A percentile compares a stretch with the other conserved stretches of the same genome.
These are phyloP conservation scores for Endotrypanum monterogeii DNA, from an alignment of 208 protist species.

Conservation along the genomic window DNA sequence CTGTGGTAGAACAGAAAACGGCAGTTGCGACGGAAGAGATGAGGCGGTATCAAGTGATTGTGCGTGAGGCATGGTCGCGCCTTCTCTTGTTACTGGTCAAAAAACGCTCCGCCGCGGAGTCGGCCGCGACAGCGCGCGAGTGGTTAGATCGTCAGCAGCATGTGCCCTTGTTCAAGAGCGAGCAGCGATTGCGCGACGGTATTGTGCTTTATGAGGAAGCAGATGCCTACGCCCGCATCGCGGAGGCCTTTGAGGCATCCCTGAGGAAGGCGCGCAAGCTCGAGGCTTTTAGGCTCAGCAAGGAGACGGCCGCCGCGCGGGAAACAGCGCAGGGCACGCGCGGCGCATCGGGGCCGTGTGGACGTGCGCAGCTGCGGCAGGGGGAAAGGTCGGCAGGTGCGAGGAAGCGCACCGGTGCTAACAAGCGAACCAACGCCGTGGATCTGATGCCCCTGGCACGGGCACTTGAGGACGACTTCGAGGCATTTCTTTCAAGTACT, in stretches of 20 bases:
- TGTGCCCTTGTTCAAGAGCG: slow-evolving; percentile 6
- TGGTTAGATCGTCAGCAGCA: slow-evolving; percentile 24
- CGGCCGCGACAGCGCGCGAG: slow-evolving; percentile 6
- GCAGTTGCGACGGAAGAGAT: background rate
- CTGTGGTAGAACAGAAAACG: slow-evolving; percentile 8
- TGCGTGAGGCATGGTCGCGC: slow-evolving; percentile 13
- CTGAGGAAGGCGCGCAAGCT: background rate
- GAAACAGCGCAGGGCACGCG: background rate
- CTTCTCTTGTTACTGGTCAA: slow-evolving; percentile 12
- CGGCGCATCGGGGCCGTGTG: background rate
- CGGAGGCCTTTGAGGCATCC: slow-evolving; percentile 2
- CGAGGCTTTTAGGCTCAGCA: background rate
- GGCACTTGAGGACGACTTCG: slow-evolving; percentile 22
- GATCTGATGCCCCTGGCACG: slow-evolving; percentile 12
- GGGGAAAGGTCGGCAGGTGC: background rate
- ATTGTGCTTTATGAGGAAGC: slow-evolving; percentile 13
- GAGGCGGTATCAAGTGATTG: background rate
- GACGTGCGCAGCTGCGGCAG: slow-evolving; percentile 2
- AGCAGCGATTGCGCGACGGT: slow-evolving; percentile 29
- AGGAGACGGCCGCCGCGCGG: background rate
- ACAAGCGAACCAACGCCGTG: slow-evolving; percentile 1
- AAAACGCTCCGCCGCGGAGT: slow-evolving; percentile 1
- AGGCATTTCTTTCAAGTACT: slow-evolving; percentile 15
- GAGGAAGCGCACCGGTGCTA: slow-evolving; percentile 10
- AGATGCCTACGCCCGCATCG: slow-evolving; percentile 1